These are phyloP conservation scores for Apiospora sp. DNA, from an alignment of 2,329 filamentous ascomycete genomes.

Conservation along the genomic window DNA sequence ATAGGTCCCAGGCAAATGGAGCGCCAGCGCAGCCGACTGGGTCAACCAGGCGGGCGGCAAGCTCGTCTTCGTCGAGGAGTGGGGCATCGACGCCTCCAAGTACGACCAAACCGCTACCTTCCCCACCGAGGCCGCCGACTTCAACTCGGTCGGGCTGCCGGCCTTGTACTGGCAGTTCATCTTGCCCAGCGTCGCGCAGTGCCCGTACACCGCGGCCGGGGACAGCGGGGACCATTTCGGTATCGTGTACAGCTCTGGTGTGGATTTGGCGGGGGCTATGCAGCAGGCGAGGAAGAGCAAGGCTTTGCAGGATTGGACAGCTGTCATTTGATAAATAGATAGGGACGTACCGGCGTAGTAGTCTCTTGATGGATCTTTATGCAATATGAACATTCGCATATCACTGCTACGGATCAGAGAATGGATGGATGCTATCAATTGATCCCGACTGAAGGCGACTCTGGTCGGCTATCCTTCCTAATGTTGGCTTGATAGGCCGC, in stretches of 20 bases:
- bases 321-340: background rate
- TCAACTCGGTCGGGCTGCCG: conserved; percentile 41
- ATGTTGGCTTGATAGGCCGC: too few relatives aligned
- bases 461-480: too few relatives aligned
- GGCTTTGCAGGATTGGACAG: conserved; percentile 31
- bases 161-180: conserved; percentile 45
- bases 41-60: conserved; percentile 37
- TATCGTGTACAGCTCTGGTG: conserved; percentile 33
- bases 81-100: conserved; percentile 55
- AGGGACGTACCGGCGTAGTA: too few relatives aligned
- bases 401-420: too few relatives aligned
- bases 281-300: conserved; percentile 30
- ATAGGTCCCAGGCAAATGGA: conserved; percentile 35
- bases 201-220: conserved; percentile 34
- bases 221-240: conserved; percentile 37
- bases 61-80: conserved; percentile 43
- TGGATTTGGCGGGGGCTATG: conserved; percentile 32
- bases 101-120: conserved; percentile 43
- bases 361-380: background rate
- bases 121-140: conserved; percentile 37
- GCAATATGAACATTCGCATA: background rate
- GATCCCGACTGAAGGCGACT: too few relatives aligned
- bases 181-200: conserved; percentile 31
- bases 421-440: too few relatives aligned
- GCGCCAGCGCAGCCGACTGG: conserved; percentile 35